Evolutionary conservation across 495 filamentous ascomycete genomes (phyloP), one percentile per base, ranked within the genome.

Genomic region (Penicillium nucicola): DNA sequence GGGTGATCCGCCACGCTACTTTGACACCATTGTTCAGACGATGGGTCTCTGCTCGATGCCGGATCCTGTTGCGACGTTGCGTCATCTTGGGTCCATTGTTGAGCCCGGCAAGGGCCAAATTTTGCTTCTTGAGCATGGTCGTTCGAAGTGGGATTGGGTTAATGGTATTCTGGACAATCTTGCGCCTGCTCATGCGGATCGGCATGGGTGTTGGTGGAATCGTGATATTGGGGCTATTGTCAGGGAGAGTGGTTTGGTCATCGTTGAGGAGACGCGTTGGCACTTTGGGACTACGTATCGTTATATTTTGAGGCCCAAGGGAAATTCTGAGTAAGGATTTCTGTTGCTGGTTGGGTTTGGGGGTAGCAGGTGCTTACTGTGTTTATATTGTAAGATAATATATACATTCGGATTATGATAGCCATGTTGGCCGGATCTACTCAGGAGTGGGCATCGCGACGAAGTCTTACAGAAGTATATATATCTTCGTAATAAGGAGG

Each of bases 141-240:
- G 87, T 44, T 88, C 87, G 34, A 68, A 83, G 55, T 92, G 82
- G 56, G 76, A 77, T 32, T 89, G 88, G 82, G 52, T 97, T 45
- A 96, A 99, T 74, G 66, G 68, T 2, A 60, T 88, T 12, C 65
- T 99, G 59, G 93, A 98, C 70, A 78, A 81, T 52, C 69, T 83
- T 53, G 95, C 95, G 3, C 74, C 81, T 15, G 74, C 72, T 28
- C 93, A 97, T 78, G 92, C 91, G 36, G 77, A 83, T 50, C 78
- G 81, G 42, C 90, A 90, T 77, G 93, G 95, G 8, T 98, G 93
- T 72, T 97, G 92, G 92, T 95, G 88, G 85, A 98, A 98, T 69
- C 76, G 90, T 43, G 93, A 98, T 76, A 86, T 98, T 46, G 88
- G 85, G 48, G 69, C 67, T 48, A 81, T 97, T 63, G 83, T 97